Conservation (phyloP, 75 land plant species). For the Sequoiadendron giganteum region DNA sequence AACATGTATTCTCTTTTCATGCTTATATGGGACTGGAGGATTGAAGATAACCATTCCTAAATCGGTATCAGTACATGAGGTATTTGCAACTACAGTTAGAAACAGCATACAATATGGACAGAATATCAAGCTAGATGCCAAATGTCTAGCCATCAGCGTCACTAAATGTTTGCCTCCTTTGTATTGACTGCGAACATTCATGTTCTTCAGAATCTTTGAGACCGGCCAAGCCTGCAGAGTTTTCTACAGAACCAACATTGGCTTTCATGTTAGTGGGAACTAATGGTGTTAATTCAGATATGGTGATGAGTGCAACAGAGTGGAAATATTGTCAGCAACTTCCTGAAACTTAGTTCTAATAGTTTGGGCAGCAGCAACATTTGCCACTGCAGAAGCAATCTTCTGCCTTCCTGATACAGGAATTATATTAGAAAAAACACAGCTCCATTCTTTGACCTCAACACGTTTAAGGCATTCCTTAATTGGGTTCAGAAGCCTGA, state of each 20-base stretch:
- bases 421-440: not conserved
- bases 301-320: conserved; percentile 59
- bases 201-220: not conserved
- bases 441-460: conserved; percentile 12
- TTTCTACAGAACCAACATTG: not conserved
- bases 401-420: conserved; percentile 11
- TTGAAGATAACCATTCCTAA: not conserved
- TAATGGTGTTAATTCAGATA: conserved; percentile 58
- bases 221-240: not conserved
- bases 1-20: not conserved
- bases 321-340: conserved; percentile 32
- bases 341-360: conserved; percentile 62
- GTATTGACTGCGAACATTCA: conserved; percentile 34
- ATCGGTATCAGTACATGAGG: not conserved
- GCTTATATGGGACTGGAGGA: not conserved
- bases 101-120: conserved; percentile 1
- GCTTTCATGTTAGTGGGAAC: conserved; percentile 23
- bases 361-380: conserved; percentile 55
- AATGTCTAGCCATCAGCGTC: not conserved
- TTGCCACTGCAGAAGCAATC: conserved; percentile 59
- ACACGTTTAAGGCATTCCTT: not conserved
- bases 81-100: not conserved
- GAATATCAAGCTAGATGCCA: not conserved
- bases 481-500: conserved; percentile 9
- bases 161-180: conserved; percentile 45